Evolutionary conservation across 805 yeast species (phyloP), one percentile per base, ranked within the genome.

Genomic region (Pichia thaimueangensis): DNA sequence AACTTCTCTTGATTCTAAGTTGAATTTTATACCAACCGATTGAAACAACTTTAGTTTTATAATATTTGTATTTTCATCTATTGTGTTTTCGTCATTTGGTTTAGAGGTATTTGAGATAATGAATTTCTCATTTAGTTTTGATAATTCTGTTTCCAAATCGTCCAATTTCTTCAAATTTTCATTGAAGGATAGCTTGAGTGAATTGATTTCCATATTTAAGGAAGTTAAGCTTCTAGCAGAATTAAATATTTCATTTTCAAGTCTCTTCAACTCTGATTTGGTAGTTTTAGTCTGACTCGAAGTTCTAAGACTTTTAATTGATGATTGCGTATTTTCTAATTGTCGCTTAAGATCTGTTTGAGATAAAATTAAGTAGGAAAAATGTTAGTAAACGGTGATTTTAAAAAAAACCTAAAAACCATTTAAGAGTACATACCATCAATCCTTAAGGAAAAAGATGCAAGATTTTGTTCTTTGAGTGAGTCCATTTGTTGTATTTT

Each of bases 1-100:
- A 2, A 78, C 62, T 45, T 68, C 69, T 22, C 65, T 66, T 10
- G 64, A 56, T 16, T 63, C 61, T 11, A 59, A 50, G 52, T 57
- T 77, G 74, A 22, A 76, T 56, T 36, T 67, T 6, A 83, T 56
- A 1, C 88, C 91, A 45, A 82, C 54, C 35, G 74, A 74, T 49
- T 78, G 73, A 57, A 69, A 82, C 16, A 84, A 62, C 52, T 76
- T 75, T 39, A 82, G 58, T 51, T 78, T 80, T 51, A 83, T 56
- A 27, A 68, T 62, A 32, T 68, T 65, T 19, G 49, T 37, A 17
- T 10, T 75, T 62, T 52, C 38, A 15, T 35, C 35, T 6, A 32
- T 7, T 7, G 24, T 10, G 1, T 32, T 32, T 22, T 22, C 9
- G 13, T 32, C 35, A 13, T 20, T 32, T n/a, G 7, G 35, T 21